Percentiles rank a stretch among this genome's conserved stretches.
These are phyloP conservation scores for Bryoglossum gracile DNA, from an alignment of 495 filamentous ascomycete genomes.

Conservation along the genomic window DNA sequence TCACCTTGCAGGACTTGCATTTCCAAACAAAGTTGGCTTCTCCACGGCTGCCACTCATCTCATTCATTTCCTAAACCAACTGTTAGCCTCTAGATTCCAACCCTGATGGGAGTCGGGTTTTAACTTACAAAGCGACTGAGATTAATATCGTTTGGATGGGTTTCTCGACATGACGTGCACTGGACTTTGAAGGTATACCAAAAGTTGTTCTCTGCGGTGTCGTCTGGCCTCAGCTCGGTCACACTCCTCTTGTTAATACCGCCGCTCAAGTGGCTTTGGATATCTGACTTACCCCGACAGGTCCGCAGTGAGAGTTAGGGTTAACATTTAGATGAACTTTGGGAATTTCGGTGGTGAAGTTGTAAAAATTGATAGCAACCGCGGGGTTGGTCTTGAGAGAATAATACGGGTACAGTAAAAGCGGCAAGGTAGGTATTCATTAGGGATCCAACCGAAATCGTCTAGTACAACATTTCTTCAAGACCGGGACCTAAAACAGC, in stretches of 20 bases:
- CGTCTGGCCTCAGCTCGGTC: constrained; percentile 76
- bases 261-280: constrained; percentile 27
- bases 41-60: constrained; percentile 82
- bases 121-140: constrained; percentile 79
- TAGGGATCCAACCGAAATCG: no score
- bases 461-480: constrained; percentile 3
- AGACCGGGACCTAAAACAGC: no score
- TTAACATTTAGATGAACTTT: constrained; percentile 52
- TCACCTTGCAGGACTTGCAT: constrained; percentile 84
- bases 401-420: neutral
- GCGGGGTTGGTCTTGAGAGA: constrained; percentile 3
- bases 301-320: constrained; percentile 72
- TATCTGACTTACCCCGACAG: constrained; percentile 45
- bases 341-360: neutral
- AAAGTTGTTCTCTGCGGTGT: constrained; percentile 73
- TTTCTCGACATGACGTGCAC: constrained; percentile 90
- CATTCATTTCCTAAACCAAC: constrained; percentile 61
- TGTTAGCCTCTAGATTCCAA: neutral
- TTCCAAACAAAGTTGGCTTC: constrained; percentile 98
- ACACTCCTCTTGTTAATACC: constrained; percentile 51
- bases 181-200: constrained; percentile 96
- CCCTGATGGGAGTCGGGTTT: neutral
- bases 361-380: neutral
- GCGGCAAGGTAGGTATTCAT: constrained; percentile 1
- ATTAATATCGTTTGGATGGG: constrained; percentile 78